Percentiles rank a stretch among this genome's conserved stretches.
Conservation (phyloP, 1,284 basidiomycete species). For the Leccinum pachyderme region DNA sequence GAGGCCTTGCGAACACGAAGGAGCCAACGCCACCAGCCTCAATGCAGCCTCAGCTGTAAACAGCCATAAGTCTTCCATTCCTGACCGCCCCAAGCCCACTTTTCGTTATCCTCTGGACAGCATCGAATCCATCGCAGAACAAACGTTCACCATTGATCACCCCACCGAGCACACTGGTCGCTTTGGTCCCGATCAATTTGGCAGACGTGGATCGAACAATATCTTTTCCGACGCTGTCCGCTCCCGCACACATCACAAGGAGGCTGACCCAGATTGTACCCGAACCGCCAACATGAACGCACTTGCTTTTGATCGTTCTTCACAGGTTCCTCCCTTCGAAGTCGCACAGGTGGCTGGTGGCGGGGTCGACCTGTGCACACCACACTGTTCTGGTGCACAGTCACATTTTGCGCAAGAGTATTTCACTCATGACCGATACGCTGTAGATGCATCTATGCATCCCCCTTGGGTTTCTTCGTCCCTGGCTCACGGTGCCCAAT, state of each 20-base stretch:
- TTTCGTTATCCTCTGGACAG: constrained; percentile 20
- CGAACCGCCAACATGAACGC: constrained; percentile 22
- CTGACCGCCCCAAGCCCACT: constrained; percentile 22
- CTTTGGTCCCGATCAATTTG: constrained; percentile 24
- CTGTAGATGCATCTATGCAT: constrained; percentile 23
- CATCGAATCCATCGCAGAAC: constrained; percentile 16
- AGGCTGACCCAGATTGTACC: constrained; percentile 23
- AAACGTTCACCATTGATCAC: constrained; percentile 17
- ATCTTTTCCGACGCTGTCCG: constrained; percentile 32
- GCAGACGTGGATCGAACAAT: constrained; percentile 35
- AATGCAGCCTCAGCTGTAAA: constrained; percentile 14
- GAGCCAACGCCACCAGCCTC: constrained; percentile 7
- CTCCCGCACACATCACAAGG: constrained; percentile 28
- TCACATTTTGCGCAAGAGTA: constrained; percentile 30
- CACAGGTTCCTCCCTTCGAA: constrained; percentile 25
- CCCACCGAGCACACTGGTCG: constrained; percentile 10
- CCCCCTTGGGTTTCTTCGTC: constrained; percentile 31
- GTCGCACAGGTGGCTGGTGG: constrained; percentile 22
- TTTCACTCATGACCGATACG: constrained; percentile 25
- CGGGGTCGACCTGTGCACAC: constrained; percentile 29
- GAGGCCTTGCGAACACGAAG: constrained; percentile 26
- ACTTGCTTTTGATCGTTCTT: constrained; percentile 21
- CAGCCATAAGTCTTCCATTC: constrained; percentile 11
- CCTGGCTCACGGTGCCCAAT: constrained; percentile 29
- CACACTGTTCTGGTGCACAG: constrained; percentile 23